Evolutionary conservation across 2,329 filamentous ascomycete species (phyloP).

Genomic region (Pseudophaeomoniella oleicola): DNA sequence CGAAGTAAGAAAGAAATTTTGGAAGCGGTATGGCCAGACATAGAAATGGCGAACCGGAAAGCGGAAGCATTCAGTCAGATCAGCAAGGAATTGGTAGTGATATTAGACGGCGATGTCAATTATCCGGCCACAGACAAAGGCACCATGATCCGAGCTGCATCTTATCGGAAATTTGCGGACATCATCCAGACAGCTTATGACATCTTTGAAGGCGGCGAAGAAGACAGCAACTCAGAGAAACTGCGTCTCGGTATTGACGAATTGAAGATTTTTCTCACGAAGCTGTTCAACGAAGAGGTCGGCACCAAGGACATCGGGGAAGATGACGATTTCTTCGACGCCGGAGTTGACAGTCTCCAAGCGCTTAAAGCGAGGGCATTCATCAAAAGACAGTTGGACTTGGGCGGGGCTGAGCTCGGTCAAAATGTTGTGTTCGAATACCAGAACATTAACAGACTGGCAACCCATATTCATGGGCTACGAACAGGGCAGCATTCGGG

Average conservation of each 20-base stretch:
- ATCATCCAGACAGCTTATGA: slow-evolving; percentile 12
- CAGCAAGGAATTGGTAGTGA: slow-evolving; percentile 13
- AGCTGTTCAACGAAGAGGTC: slow-evolving; percentile 3
- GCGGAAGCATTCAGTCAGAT: slow-evolving; percentile 29
- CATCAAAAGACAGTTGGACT: slow-evolving; percentile 7
- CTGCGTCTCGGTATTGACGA: slow-evolving; percentile 7
- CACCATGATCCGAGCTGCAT: slow-evolving; percentile 12
- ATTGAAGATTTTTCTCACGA: slow-evolving; percentile 7
- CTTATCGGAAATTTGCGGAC: slow-evolving; percentile 11
- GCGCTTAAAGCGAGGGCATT: slow-evolving; percentile 9
- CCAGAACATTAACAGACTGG: not conserved
- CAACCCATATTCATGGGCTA: not conserved
- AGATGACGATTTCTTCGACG: slow-evolving; percentile 10
- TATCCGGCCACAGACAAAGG: slow-evolving; percentile 14
- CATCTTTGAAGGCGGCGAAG: slow-evolving; percentile 2
- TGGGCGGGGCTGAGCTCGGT: slow-evolving; percentile 2
- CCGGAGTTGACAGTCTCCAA: slow-evolving; percentile 13
- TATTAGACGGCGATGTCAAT: slow-evolving; percentile 8
- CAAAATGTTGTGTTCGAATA: not conserved
- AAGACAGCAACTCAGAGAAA: too few relatives aligned
- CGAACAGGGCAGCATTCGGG: not conserved
- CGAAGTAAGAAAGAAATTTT: slow-evolving; percentile 20
- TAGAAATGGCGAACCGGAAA: slow-evolving; percentile 23
- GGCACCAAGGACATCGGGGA: not conserved
- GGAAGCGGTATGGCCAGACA: slow-evolving; percentile 20